These are phyloP conservation scores for Apophysomyces sp. DNA, from an alignment of 371 early-diverging fungal genomes.

Conservation along the genomic window DNA sequence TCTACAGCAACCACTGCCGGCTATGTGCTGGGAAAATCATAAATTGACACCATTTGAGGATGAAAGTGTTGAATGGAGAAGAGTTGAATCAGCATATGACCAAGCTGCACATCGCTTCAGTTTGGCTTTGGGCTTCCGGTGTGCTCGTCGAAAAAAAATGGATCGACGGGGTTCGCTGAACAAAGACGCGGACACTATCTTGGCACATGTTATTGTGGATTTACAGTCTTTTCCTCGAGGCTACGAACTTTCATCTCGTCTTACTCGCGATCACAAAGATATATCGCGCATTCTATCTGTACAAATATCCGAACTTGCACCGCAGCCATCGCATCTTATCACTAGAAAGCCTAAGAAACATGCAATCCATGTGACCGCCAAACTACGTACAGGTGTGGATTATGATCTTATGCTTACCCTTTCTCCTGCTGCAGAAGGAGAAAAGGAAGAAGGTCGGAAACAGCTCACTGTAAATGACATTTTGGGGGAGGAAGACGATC, in stretches of 20 bases:
- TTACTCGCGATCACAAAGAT: conserved; percentile 14
- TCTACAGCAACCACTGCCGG: conserved; percentile 7
- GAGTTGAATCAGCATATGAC: conserved; percentile 8
- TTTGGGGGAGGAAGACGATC: not conserved
- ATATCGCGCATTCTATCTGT: conserved; percentile 12
- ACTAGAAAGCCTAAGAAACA: conserved; percentile 6
- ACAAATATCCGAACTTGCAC: conserved; percentile 18
- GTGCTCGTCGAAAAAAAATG: not conserved
- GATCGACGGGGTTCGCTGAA: not conserved
- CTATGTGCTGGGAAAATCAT: conserved; percentile 10
- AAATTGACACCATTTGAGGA: not conserved
- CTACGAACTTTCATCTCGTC: conserved; percentile 19
- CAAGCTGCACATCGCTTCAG: conserved; percentile 5
- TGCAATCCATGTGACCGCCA: conserved; percentile 1
- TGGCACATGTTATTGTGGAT: conserved; percentile 34
- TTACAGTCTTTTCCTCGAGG: conserved; percentile 42
- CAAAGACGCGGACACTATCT: conserved; percentile 19
- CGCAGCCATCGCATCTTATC: conserved; percentile 23
- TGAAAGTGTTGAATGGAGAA: conserved; percentile 11
- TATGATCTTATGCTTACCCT: not conserved
- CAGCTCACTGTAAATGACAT: not conserved
- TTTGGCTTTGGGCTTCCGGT: not conserved
- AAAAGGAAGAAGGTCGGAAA: not conserved
- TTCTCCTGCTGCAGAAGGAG: not conserved
- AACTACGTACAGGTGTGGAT: not conserved